Base-by-base conservation (phyloP, 2,329 filamentous ascomycete genomes). In the Trichoderma oligosporum region DNA sequence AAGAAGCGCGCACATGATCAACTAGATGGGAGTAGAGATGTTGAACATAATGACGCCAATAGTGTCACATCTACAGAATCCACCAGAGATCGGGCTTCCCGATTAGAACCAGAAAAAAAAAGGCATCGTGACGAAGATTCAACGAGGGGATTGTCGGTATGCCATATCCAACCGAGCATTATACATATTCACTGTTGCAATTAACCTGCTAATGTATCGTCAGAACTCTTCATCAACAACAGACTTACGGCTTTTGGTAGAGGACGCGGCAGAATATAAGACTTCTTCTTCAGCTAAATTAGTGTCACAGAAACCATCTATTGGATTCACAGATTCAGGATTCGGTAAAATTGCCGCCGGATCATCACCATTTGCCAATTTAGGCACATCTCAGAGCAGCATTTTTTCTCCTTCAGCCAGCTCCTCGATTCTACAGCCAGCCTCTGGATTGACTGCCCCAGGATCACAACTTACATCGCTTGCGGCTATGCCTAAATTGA, bases 311-410 rank as follows among this genome's bases (percentile, higher is more conserved):
- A 80, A 82, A 16, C 83, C 86, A 6, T 61, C 77, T 11, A 81
- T 82, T 8, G 82, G 85, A 5, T 91, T 91, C 69, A 83, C 83
- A 20, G 78, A 78, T 46, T 91, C 88, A 3, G 82, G 81, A 16
- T 85, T 91, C 66, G 82, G 85, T 52, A 83, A 85, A 52, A 81
- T 90, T 56, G 79, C 86, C 7, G 74, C 80, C 22, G 80, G 82
- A 4, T 75, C 80, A 24, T 90, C 87, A 4, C 84, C 84, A 0
- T 89, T 89, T 66, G 83, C 83, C 36, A 69, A 76, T 16, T 66
- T 87, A 42, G 80, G 79, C 38, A 70, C 67, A 57, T 74, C 72
- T 5, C 75, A 78, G 62, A 73, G 75, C 31, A 80, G 76, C 61
- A 67, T 76, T 8, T 85, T 86, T 65, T 78, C 77, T 44, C 72